These are phyloP conservation scores for Olyra latifolia DNA, from an alignment of 176 grass and related monocot genomes.

Conservation along the genomic window DNA sequence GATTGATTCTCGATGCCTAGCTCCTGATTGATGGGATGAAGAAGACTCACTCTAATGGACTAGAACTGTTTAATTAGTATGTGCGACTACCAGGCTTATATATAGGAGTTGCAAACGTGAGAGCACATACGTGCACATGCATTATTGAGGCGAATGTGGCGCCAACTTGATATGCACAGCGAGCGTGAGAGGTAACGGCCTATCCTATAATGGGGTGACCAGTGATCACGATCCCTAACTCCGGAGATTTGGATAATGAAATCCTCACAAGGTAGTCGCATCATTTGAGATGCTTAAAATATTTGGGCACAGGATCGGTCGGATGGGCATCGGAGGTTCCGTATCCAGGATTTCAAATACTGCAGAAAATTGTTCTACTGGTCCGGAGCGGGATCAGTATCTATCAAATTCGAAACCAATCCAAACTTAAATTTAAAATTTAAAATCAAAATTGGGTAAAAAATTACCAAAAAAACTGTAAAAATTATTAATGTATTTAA, in stretches of 20 bases:
- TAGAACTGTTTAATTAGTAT: background rate
- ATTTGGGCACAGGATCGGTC: too few relatives aligned
- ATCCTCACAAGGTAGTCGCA: background rate
- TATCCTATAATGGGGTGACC: constrained; percentile 4
- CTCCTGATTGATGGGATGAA: background rate
- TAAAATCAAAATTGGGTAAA: too few relatives aligned
- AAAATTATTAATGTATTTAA: too few relatives aligned
- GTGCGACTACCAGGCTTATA: background rate
- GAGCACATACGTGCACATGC: constrained; percentile 24
- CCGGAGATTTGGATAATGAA: background rate
- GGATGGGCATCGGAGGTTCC: too few relatives aligned
- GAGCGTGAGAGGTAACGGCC: background rate
- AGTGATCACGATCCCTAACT: constrained; percentile 13
- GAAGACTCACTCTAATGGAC: background rate
- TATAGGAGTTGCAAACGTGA: constrained; percentile 43
- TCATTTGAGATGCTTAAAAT: background rate
- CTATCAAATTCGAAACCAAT: too few relatives aligned
- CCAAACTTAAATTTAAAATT: too few relatives aligned
- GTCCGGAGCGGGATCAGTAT: too few relatives aligned
- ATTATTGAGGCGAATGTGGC: constrained; percentile 26
- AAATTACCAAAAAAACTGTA: too few relatives aligned
- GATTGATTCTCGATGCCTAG: background rate
- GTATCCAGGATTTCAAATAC: too few relatives aligned
- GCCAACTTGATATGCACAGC: background rate
- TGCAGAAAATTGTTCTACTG: too few relatives aligned